phyloP scores from a whole-genome alignment of 2,329 filamentous ascomycete species.

The Verticillium dahliae region DNA sequence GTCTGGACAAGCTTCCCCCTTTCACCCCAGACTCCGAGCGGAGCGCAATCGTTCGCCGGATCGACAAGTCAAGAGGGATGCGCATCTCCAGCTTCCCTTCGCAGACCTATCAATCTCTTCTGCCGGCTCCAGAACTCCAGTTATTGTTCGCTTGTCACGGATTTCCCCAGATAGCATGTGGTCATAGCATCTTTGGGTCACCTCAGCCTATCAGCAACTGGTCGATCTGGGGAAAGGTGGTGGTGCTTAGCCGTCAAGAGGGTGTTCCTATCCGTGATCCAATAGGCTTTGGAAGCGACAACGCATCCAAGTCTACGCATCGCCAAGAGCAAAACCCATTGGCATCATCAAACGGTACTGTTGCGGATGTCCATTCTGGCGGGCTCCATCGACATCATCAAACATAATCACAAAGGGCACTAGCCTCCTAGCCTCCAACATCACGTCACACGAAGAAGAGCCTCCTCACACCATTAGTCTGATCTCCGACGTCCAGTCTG shows the following conservation, averaged over 20 bases:
- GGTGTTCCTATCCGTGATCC: neutral
- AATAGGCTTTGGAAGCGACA: neutral
- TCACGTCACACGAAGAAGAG: neutral
- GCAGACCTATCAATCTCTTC: neutral
- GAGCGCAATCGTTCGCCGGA: neutral
- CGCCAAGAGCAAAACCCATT: neutral
- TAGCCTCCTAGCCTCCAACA: neutral
- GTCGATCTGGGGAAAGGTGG: neutral
- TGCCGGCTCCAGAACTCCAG: neutral
- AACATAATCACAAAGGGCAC: neutral
- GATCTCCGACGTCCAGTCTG: neutral
- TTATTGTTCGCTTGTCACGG: neutral
- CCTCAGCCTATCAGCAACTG: neutral
- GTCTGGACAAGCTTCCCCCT: neutral
- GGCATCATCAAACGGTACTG: neutral
- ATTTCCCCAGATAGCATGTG: conserved; percentile 8
- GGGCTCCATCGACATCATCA: neutral
- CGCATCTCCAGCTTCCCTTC: conserved; percentile 6
- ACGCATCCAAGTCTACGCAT: neutral
- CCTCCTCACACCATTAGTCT: neutral
- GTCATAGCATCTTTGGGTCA: conserved; percentile 10
- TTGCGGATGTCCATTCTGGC: neutral
- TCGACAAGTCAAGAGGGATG: conserved; percentile 4
- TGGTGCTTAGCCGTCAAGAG: neutral
- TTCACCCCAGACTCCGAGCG: neutral